phyloP scores from a whole-genome alignment of 2,329 filamentous ascomycete species.

The Chaetomium olivaceum region DNA sequence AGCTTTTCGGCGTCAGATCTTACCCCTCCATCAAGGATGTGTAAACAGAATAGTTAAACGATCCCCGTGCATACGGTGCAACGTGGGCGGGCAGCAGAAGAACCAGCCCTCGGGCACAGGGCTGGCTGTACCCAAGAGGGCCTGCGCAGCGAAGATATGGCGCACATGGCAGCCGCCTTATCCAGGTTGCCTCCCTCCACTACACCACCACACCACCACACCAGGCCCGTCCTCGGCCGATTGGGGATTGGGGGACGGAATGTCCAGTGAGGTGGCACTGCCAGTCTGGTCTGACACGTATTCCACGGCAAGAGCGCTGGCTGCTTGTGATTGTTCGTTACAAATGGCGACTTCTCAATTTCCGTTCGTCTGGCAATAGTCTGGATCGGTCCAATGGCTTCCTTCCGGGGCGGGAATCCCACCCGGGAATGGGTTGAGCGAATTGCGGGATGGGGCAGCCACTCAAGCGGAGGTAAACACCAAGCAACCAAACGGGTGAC shows the following conservation, averaged over 20 bases:
- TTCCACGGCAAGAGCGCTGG: constrained; percentile 1
- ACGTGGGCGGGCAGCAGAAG: neutral
- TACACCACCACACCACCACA: too few species aligned
- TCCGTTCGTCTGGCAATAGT: neutral
- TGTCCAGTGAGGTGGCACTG: constrained; percentile 16
- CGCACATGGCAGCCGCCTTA: neutral
- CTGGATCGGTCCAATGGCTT: neutral
- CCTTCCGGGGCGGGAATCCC: neutral
- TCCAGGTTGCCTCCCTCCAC: neutral
- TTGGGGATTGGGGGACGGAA: constrained; percentile 3
- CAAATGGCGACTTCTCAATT: neutral
- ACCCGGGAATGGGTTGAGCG: neutral
- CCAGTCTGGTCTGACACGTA: constrained; percentile 25
- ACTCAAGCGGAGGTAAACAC: neutral
- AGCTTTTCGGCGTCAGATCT: neutral
- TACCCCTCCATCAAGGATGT: constrained; percentile 1
- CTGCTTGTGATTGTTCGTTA: constrained; percentile 2
- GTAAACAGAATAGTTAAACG: constrained; percentile 9
- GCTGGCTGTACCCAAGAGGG: constrained; percentile 12
- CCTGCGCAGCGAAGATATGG: constrained; percentile 8
- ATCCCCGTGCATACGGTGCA: neutral
- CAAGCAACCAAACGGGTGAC: neutral
- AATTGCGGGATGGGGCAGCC: neutral
- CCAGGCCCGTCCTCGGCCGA: constrained; percentile 11
- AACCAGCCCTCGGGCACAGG: constrained; percentile 1